phyloP scores from a whole-genome alignment of 2,329 filamentous ascomycete genomes.

The Verticillium dahliae region DNA sequence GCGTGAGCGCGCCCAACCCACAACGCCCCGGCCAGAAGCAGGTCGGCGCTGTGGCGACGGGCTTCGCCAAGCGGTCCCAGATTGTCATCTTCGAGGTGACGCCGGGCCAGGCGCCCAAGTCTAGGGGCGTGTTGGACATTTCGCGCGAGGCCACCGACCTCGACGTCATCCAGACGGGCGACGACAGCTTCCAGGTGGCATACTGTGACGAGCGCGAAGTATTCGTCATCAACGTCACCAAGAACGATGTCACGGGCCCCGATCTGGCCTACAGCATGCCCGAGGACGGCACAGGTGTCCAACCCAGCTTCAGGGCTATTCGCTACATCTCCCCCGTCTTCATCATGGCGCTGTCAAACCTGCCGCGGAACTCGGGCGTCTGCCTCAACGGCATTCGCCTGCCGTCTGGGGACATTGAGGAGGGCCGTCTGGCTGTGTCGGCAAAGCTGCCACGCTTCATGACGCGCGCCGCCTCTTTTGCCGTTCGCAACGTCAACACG shows the following conservation, averaged over 20 bases:
- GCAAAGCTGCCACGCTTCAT: conserved; percentile 59
- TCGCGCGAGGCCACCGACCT: conserved; percentile 59
- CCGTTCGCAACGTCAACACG: conserved; percentile 63
- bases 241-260: conserved; percentile 37
- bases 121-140: conserved; percentile 43
- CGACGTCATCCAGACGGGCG: conserved; percentile 58
- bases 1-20: conserved; percentile 41
- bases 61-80: conserved; percentile 68
- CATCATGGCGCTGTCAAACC: conserved; percentile 50
- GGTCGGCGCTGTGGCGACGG: conserved; percentile 73
- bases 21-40: conserved; percentile 42
- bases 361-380: conserved; percentile 51
- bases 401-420: conserved; percentile 26
- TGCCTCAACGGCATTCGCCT: conserved; percentile 51
- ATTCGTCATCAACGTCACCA: conserved; percentile 51
- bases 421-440: conserved; percentile 43
- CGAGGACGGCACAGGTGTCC: conserved; percentile 33
- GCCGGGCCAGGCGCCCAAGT: conserved; percentile 40
- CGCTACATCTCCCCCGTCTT: conserved; percentile 54
- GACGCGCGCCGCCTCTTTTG: conserved; percentile 70
- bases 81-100: conserved; percentile 73
- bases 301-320: conserved; percentile 49
- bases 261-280: conserved; percentile 51
- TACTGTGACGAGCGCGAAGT: conserved; percentile 76
- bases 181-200: conserved; percentile 61